These are phyloP conservation scores for Pleurotus ostreatus DNA, from an alignment of 768 basidiomycete genomes.

Conservation along the genomic window DNA sequence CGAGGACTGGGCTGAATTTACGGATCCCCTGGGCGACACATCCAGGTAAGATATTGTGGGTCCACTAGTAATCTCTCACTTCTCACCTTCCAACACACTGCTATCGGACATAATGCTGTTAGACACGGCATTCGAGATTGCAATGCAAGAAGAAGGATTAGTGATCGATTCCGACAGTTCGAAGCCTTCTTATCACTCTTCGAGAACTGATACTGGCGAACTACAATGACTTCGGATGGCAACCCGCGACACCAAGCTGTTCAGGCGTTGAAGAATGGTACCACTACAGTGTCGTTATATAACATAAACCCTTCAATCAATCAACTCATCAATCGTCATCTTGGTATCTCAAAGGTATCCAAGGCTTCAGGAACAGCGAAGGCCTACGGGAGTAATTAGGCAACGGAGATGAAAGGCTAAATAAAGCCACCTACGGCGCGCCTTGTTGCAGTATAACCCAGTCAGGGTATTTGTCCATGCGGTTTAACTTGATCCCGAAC, in stretches of 20 bases:
- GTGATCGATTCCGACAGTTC: slow-evolving; percentile 38
- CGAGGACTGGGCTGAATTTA: slow-evolving; percentile 36
- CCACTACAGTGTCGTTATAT: too few relatives aligned
- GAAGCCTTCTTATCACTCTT: slow-evolving; percentile 38
- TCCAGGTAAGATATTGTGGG: slow-evolving; percentile 20
- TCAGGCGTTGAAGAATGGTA: too few relatives aligned
- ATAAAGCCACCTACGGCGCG: background rate
- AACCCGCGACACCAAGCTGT: too few relatives aligned
- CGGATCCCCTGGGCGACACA: slow-evolving; percentile 20
- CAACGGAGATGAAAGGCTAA: background rate
- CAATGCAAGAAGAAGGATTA: slow-evolving; percentile 24
- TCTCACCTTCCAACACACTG: background rate
- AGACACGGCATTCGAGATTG: slow-evolving; percentile 33
- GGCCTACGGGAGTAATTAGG: background rate
- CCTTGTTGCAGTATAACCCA: slow-evolving; percentile 4
- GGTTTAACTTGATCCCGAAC: background rate
- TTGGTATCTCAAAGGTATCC: slow-evolving; percentile 5
- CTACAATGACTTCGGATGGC: background rate
- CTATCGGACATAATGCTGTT: background rate
- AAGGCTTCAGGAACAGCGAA: background rate
- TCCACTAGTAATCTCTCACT: background rate
- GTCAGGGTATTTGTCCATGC: slow-evolving; percentile 3
- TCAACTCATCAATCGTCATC: background rate
- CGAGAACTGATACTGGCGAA: slow-evolving; percentile 20
- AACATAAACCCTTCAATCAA: too few relatives aligned